Percentiles rank a stretch among this genome's conserved stretches.
Evolutionary conservation across 1,284 basidiomycete genomes (phyloP).

Genomic region (Cryptococcus sp.): DNA sequence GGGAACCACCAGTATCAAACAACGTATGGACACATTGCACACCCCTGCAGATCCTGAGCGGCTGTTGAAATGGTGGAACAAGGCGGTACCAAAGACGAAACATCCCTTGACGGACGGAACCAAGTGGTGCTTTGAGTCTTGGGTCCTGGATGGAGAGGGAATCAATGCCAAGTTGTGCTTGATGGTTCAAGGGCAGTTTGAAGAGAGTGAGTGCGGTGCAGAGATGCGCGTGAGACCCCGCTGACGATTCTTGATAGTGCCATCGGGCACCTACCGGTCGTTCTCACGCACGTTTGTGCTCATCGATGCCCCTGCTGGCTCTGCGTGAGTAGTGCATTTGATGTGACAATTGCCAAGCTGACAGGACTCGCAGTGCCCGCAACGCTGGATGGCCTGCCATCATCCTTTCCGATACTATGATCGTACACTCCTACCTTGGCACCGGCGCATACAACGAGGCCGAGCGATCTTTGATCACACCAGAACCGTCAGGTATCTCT

Average conservation of each 20-base stretch:
- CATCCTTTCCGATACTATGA: slow-evolving; percentile 85
- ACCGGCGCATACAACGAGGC: slow-evolving; percentile 63
- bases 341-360: not conserved
- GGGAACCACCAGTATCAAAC: slow-evolving; percentile 63
- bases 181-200: slow-evolving; percentile 87
- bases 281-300: slow-evolving; percentile 93
- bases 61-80: slow-evolving; percentile 52
- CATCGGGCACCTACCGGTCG: slow-evolving; percentile 63
- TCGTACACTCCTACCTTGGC: slow-evolving; percentile 78
- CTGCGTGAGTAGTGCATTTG: slow-evolving; percentile 62
- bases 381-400: slow-evolving; percentile 83
- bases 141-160: slow-evolving; percentile 67
- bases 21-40: slow-evolving; percentile 70
- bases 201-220: slow-evolving; percentile 66
- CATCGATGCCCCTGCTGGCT: slow-evolving; percentile 74
- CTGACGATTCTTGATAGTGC: slow-evolving; percentile 22
- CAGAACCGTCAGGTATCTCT: slow-evolving; percentile 43
- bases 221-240: no score
- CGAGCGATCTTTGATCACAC: slow-evolving; percentile 22
- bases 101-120: slow-evolving; percentile 71
- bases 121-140: slow-evolving; percentile 88
- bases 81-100: slow-evolving; percentile 70
- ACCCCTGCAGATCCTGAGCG: slow-evolving; percentile 65
- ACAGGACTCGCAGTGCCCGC: slow-evolving; percentile 50
- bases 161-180: slow-evolving; percentile 67